phyloP scores from a whole-genome alignment of 257 asterid species.

The Thymus quinquecostatus region DNA sequence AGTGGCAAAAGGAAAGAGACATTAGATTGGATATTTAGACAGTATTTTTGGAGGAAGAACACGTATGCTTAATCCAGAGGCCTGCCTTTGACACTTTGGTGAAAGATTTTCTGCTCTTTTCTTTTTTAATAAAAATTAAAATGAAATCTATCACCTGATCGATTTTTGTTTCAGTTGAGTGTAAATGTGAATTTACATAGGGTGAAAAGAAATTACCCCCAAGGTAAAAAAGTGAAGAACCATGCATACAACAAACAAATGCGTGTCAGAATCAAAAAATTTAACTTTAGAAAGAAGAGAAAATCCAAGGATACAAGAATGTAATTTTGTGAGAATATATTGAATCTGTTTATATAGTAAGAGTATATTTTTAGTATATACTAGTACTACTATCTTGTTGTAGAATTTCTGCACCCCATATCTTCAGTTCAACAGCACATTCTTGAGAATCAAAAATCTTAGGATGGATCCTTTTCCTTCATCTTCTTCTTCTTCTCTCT shows the following conservation, averaged over 20 bases:
- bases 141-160: neutral
- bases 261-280: neutral
- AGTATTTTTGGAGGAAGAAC: neutral
- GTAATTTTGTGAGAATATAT: neutral
- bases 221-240: neutral
- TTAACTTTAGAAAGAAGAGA: neutral
- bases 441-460: neutral
- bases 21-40: slow-evolving; percentile 13
- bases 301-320: neutral
- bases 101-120: slow-evolving; percentile 18
- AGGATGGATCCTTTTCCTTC: neutral
- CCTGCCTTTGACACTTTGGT: slow-evolving; percentile 31
- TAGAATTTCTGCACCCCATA: neutral
- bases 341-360: too few relatives aligned
- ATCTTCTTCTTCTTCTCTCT: neutral
- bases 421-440: slow-evolving; percentile 3
- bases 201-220: slow-evolving; percentile 24
- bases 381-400: neutral
- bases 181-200: slow-evolving; percentile 25
- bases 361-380: neutral
- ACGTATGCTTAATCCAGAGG: neutral
- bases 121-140: neutral
- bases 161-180: slow-evolving; percentile 8
- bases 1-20: slow-evolving; percentile 26
- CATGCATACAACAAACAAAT: neutral